Percentiles rank a stretch among this genome's conserved stretches.
phyloP scores from a whole-genome alignment of 2,329 filamentous ascomycete genomes.

The Botrytis paeoniae region DNA sequence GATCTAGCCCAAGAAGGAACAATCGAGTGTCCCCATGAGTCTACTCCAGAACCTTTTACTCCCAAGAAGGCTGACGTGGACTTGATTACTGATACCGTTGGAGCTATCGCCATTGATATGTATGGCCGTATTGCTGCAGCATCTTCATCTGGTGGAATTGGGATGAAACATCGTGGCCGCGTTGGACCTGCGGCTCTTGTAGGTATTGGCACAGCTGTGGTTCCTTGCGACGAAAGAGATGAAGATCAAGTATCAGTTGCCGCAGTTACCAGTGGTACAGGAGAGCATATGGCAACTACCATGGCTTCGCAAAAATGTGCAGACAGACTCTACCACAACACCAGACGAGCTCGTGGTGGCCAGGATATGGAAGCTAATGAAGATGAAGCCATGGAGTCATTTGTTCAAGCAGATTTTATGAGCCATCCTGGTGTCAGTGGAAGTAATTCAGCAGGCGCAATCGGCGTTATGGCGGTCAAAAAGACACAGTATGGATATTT shows the following conservation, averaged over 20 bases:
- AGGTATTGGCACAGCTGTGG: conserved; percentile 83
- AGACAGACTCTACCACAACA: conserved; percentile 74
- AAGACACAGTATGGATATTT: conserved; percentile 73
- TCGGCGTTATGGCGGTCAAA: conserved; percentile 89
- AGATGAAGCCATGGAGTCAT: conserved; percentile 72
- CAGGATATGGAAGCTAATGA: conserved; percentile 65
- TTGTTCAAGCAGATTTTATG: conserved; percentile 91
- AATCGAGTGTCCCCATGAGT: conserved; percentile 25
- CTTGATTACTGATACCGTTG: conserved; percentile 85
- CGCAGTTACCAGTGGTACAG: conserved; percentile 87
- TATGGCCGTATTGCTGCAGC: conserved; percentile 87
- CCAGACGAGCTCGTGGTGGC: conserved; percentile 58
- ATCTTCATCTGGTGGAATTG: conserved; percentile 95
- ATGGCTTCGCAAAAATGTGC: conserved; percentile 86
- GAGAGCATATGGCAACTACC: conserved; percentile 96
- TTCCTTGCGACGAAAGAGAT: conserved; percentile 73
- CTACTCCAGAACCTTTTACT: conserved; percentile 20
- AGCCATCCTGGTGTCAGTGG: conserved; percentile 78
- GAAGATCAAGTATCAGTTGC: conserved; percentile 68
- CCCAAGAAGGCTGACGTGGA: conserved; percentile 45
- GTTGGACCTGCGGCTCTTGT: conserved; percentile 91
- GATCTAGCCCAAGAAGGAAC: conserved; percentile 29
- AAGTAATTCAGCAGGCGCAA: conserved; percentile 79
- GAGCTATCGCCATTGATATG: conserved; percentile 87
- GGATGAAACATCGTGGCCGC: conserved; percentile 94